Percentiles rank a stretch among this genome's conserved stretches.
phyloP scores from a whole-genome alignment of 495 filamentous ascomycete species.

The Talaromyces stipitatus region DNA sequence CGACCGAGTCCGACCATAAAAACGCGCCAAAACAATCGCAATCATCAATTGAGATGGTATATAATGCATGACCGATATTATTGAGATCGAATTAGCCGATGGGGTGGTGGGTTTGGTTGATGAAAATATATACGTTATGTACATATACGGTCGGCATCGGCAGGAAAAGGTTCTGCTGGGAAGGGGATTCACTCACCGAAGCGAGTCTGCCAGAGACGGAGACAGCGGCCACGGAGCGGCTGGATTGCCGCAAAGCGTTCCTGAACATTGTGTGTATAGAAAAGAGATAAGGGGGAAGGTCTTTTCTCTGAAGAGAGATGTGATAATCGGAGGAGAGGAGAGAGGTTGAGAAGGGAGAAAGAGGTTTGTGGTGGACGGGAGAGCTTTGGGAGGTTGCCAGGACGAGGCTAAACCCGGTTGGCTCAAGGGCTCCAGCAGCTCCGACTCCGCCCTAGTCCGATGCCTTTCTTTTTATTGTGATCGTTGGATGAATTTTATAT shows the following conservation, averaged over 20 bases:
- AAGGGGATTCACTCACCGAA: conserved; percentile 67
- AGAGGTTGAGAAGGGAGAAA: conserved; percentile 11
- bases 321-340: conserved; percentile 40
- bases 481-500: too few relatives aligned
- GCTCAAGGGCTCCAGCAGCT: conserved; percentile 29
- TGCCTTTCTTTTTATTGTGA: background rate
- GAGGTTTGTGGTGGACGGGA: conserved; percentile 45
- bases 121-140: background rate
- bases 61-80: conserved; percentile 25
- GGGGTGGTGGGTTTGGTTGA: conserved; percentile 12
- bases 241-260: conserved; percentile 92
- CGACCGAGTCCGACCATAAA: conserved; percentile 19
- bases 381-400: conserved; percentile 49
- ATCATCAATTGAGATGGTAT: conserved; percentile 16
- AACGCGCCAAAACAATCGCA: conserved; percentile 19
- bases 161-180: conserved; percentile 12
- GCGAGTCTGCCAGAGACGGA: conserved; percentile 83
- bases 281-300: conserved; percentile 28
- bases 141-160: background rate
- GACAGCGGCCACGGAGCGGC: conserved; percentile 86
- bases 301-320: conserved; percentile 43
- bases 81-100: conserved; percentile 36
- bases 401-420: conserved; percentile 38
- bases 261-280: conserved; percentile 76
- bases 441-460: conserved; percentile 34